Evolutionary conservation across 2,329 filamentous ascomycete species (phyloP).

Genomic region (Hymenoscyphus repandus): DNA sequence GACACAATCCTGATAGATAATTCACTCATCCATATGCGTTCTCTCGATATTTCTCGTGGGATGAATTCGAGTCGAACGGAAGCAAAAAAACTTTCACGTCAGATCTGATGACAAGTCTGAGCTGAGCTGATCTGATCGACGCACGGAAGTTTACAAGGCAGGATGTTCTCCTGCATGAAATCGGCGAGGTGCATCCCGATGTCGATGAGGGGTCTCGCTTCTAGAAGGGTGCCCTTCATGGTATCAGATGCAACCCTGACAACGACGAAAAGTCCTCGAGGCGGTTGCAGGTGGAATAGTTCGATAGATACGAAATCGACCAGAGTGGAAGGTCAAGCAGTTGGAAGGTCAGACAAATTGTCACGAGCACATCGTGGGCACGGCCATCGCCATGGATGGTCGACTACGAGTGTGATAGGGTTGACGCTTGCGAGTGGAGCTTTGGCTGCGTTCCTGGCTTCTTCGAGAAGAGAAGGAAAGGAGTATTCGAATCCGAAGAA

Average conservation of each 20-base stretch:
- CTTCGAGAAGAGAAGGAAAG: constrained; percentile 11
- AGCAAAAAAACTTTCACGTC: too few relatives aligned
- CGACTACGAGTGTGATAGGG: constrained; percentile 18
- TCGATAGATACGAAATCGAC: too few relatives aligned
- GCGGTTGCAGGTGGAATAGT: neutral
- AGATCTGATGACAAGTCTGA: too few relatives aligned
- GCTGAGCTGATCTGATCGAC: too few relatives aligned
- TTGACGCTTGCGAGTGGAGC: constrained; percentile 21
- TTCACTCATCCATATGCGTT: too few relatives aligned
- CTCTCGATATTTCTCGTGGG: too few relatives aligned
- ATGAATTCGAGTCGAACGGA: too few relatives aligned
- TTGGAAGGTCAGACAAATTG: too few relatives aligned
- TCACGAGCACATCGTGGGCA: neutral
- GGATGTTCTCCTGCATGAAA: constrained; percentile 15
- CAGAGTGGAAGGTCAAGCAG: too few relatives aligned
- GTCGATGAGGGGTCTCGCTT: constrained; percentile 12
- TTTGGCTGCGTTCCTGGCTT: constrained; percentile 15
- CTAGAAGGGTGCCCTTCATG: constrained; percentile 4
- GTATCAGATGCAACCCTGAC: neutral
- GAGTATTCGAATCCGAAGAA: constrained; percentile 29
- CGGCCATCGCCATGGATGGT: constrained; percentile 19
- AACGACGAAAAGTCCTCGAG: neutral
- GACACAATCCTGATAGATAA: too few relatives aligned
- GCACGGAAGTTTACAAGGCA: neutral
- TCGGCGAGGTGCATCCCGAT: constrained; percentile 14